Conservation (phyloP, 148 eudicot species). For the Pouteria glomerata region DNA sequence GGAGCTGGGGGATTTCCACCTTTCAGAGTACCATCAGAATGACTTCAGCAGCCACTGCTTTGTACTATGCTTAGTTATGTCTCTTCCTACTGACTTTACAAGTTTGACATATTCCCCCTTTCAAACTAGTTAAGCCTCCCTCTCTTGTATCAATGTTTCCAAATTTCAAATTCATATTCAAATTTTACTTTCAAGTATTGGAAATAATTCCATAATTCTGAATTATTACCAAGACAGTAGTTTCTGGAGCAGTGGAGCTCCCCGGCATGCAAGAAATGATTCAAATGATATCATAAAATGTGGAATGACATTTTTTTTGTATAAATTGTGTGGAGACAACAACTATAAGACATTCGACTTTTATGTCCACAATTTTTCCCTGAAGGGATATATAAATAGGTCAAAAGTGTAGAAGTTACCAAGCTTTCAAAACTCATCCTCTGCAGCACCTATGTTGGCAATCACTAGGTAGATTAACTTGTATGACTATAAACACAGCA, state of each 20-base stretch:
- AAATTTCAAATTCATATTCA: too few species aligned
- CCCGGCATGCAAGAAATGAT: neutral
- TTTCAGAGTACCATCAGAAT: too few species aligned
- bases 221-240: neutral
- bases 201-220: too few species aligned
- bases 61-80: too few species aligned
- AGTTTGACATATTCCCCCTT: too few species aligned
- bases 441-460: constrained; percentile 7
- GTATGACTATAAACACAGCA: neutral
- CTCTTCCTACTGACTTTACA: too few species aligned
- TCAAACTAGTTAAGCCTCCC: too few species aligned
- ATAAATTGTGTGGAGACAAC: neutral
- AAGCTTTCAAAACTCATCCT: neutral
- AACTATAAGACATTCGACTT: neutral
- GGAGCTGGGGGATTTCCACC: neutral
- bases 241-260: neutral
- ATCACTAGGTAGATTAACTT: constrained; percentile 4
- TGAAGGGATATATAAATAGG: neutral
- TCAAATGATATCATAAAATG: neutral
- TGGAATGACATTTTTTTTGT: neutral
- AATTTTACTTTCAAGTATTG: too few species aligned
- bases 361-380: neutral
- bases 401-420: constrained; percentile 2
- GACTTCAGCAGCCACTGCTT: too few species aligned
- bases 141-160: too few species aligned